A percentile compares a stretch with the other conserved stretches of the same genome.
phyloP scores from a whole-genome alignment of 2,329 filamentous ascomycete genomes.

The Colletotrichum salicis region DNA sequence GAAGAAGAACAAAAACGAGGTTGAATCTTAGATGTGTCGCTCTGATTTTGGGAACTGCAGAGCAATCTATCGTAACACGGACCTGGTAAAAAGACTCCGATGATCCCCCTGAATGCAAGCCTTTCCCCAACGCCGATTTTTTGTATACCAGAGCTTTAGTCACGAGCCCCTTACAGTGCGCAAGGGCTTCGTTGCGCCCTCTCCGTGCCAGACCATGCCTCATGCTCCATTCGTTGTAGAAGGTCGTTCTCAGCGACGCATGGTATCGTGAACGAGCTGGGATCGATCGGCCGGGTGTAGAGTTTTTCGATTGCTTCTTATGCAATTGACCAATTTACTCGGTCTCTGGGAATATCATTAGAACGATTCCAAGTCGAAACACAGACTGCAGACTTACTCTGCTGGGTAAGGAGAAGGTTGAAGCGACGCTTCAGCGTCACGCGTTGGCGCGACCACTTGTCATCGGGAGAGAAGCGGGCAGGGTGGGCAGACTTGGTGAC shows the following conservation, averaged over 20 bases:
- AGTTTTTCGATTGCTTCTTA: neutral
- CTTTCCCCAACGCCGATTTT: slow-evolving; percentile 30
- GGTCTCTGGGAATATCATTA: neutral
- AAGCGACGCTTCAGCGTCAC: slow-evolving; percentile 96
- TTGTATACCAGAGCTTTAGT: slow-evolving; percentile 23
- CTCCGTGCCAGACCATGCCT: neutral
- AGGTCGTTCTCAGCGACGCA: slow-evolving; percentile 6
- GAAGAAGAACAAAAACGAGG: slow-evolving; percentile 21
- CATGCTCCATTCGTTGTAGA: neutral
- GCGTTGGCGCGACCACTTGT: slow-evolving; percentile 97
- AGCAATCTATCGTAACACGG: slow-evolving; percentile 22
- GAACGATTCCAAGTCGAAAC: neutral
- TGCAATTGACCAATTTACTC: slow-evolving; percentile 1
- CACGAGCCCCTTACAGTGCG: neutral
- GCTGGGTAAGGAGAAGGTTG: slow-evolving; percentile 86
- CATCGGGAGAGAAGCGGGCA: slow-evolving; percentile 95
- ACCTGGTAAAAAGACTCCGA: slow-evolving; percentile 30
- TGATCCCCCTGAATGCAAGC: slow-evolving; percentile 27
- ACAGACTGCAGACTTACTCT: slow-evolving; percentile 55
- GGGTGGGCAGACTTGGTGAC: slow-evolving; percentile 97
- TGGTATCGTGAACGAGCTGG: neutral
- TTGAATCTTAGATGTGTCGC: slow-evolving; percentile 23
- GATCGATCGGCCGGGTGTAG: slow-evolving; percentile 7
- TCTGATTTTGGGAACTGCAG: slow-evolving; percentile 5
- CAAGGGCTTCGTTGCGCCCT: neutral